Evolutionary conservation across 768 basidiomycete genomes (phyloP).

Genomic region (Russula foetens): DNA sequence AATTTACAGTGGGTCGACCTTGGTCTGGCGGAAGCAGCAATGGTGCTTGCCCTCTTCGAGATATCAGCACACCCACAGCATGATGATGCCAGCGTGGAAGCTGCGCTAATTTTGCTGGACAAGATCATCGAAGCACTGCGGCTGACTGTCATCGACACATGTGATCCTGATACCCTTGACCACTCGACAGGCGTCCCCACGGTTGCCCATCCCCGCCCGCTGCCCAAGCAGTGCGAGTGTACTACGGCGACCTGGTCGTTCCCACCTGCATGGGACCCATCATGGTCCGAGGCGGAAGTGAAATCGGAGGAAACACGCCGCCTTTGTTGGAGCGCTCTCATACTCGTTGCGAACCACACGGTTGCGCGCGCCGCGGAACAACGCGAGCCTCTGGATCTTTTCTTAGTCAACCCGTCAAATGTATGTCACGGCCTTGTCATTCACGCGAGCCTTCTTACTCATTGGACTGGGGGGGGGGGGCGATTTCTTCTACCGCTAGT

Average conservation of each 20-base stretch:
- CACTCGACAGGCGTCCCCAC: slow-evolving; percentile 40
- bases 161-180: slow-evolving; percentile 46
- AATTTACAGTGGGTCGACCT: slow-evolving; percentile 47
- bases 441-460: not conserved
- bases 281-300: slow-evolving; percentile 47
- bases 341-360: slow-evolving; percentile 58
- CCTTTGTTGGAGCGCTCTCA: slow-evolving; percentile 68
- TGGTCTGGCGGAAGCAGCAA: slow-evolving; percentile 63
- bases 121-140: slow-evolving; percentile 48
- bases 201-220: slow-evolving; percentile 27
- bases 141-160: slow-evolving; percentile 49
- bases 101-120: slow-evolving; percentile 53
- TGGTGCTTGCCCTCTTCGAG: slow-evolving; percentile 73
- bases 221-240: slow-evolving; percentile 39
- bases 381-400: slow-evolving; percentile 47
- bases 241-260: slow-evolving; percentile 38
- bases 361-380: slow-evolving; percentile 62
- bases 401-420: slow-evolving; percentile 55
- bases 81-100: slow-evolving; percentile 43
- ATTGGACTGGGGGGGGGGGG: not conserved
- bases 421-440: slow-evolving; percentile 33
- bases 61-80: slow-evolving; percentile 64
- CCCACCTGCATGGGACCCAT: slow-evolving; percentile 51
- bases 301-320: slow-evolving; percentile 66
- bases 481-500: slow-evolving; percentile 31